phyloP scores from a whole-genome alignment of 148 eudicot species.

The Diospyros lotus region DNA sequence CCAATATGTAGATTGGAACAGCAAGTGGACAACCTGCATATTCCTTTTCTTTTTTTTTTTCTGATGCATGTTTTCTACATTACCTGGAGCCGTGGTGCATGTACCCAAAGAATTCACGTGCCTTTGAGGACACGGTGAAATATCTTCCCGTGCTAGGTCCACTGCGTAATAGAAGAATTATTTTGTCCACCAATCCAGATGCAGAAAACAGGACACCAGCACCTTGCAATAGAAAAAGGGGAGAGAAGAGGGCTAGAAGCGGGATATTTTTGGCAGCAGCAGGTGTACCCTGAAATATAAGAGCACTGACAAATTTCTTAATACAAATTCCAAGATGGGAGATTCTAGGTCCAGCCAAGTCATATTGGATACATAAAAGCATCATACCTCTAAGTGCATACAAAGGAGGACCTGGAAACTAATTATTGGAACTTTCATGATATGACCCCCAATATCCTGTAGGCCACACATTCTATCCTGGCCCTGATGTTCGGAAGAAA shows the following conservation, averaged over 20 bases:
- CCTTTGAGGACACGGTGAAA: slow-evolving; percentile 55
- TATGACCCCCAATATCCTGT: slow-evolving; percentile 88
- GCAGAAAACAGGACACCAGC: slow-evolving; percentile 62
- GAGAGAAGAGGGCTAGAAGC: slow-evolving; percentile 69
- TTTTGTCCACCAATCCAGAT: slow-evolving; percentile 69
- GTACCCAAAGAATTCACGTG: slow-evolving; percentile 72
- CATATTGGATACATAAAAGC: background rate
- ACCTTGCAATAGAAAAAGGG: slow-evolving; percentile 78
- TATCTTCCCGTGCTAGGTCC: slow-evolving; percentile 54
- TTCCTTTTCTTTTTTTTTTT: background rate
- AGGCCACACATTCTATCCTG: slow-evolving; percentile 61
- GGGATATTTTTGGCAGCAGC: slow-evolving; percentile 60
- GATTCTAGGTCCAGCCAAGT: slow-evolving; percentile 8
- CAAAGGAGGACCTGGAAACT: slow-evolving; percentile 84
- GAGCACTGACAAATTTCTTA: slow-evolving; percentile 12
- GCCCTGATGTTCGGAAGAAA: slow-evolving; percentile 49
- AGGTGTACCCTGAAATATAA: slow-evolving; percentile 74
- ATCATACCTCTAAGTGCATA: slow-evolving; percentile 77
- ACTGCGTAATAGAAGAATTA: slow-evolving; percentile 48
- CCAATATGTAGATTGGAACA: background rate
- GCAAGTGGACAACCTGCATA: slow-evolving; percentile 1
- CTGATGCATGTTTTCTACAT: background rate
- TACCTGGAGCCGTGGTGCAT: slow-evolving; percentile 93
- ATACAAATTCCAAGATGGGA: slow-evolving; percentile 1
- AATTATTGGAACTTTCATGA: slow-evolving; percentile 83